Conservation (phyloP, 768 basidiomycete species). For the Cubamyces sp. region DNA sequence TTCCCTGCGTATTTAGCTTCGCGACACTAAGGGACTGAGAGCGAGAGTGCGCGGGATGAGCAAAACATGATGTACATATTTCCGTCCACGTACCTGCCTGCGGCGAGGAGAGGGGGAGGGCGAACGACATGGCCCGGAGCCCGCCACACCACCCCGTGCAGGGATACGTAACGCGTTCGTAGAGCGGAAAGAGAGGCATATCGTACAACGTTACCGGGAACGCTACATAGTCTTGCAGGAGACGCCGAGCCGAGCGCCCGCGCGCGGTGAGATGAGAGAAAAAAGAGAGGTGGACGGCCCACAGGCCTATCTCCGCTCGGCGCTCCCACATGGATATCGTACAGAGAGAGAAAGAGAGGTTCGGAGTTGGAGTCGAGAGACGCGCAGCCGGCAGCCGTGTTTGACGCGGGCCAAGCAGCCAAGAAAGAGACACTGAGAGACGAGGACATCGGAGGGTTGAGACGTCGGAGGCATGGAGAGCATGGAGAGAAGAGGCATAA, state of each 20-base stretch:
- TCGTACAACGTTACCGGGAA: conserved; percentile 11
- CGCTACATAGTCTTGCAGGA: conserved; percentile 1
- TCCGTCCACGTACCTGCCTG: neutral
- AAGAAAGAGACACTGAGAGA: neutral
- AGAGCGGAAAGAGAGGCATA: conserved; percentile 10
- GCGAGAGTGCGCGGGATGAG: neutral
- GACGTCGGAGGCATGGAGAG: too few species aligned
- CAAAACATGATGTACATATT: conserved; percentile 13
- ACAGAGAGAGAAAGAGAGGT: neutral
- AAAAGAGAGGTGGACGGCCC: conserved; percentile 4
- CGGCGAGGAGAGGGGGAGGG: neutral
- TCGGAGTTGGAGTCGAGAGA: too few species aligned
- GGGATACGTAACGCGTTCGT: conserved; percentile 10
- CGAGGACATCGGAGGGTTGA: too few species aligned
- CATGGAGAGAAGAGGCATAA: too few species aligned
- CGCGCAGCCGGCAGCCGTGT: neutral
- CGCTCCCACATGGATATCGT: conserved; percentile 5
- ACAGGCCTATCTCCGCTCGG: conserved; percentile 14
- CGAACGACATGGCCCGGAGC: neutral
- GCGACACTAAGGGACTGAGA: conserved; percentile 11
- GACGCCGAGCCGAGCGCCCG: too few species aligned
- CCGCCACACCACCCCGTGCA: neutral
- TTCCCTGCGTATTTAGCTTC: conserved; percentile 9
- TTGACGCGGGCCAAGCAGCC: neutral
- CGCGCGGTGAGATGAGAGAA: neutral